Evolutionary conservation across 2,329 filamentous ascomycete genomes (phyloP), one percentile per base, ranked within the genome.

Genomic region (Penicillium sp.): DNA sequence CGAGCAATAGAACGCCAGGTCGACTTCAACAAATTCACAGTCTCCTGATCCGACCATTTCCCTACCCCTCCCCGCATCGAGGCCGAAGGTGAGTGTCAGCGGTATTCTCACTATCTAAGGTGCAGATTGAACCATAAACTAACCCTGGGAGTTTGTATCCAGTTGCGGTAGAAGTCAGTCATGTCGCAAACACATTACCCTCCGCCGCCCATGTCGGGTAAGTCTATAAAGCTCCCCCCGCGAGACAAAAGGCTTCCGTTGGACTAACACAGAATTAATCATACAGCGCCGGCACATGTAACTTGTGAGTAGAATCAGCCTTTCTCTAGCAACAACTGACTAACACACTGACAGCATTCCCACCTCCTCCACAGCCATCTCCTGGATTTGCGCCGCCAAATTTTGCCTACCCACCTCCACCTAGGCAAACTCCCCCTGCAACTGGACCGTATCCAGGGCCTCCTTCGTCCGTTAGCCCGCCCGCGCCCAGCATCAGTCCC

Each of bases 351-450:
- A 4, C 24, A 27, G 24, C 55, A n/a, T 61, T 65, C 19, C 59
- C 40, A 11, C 56, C 56, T 3, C 60, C 46, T 0, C 47, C 54
- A 7, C 58, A 58, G 5, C n/a, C 54, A 16, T 31, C 43, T n/a
- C n/a, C 55, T 6, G 49, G 35, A 2, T 49, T 52, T 22, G 46
- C 39, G 24, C 19, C 58, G 14, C 47, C 60, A 11, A 61, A 60
- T 27, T 58, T 55, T 46, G 52, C 62, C 37, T 73, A 70, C 24
- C 67, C 67, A 2, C 69, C 70, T 16, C 69, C 70, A 4, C 70
- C 71, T 7, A 59, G 39, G 10, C 67, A 71, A 19, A 60, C 64
- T 0, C 50, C 59, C n/a, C 61, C 68, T 10, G 44, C 47, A 7
- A 50, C 43, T 50, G 51, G 27, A 18, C 60, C 67, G 24, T 10